Percentiles rank a stretch among this genome's conserved stretches.
Evolutionary conservation across 1,284 basidiomycete species (phyloP).

Genomic region (Ganoderma sp.): DNA sequence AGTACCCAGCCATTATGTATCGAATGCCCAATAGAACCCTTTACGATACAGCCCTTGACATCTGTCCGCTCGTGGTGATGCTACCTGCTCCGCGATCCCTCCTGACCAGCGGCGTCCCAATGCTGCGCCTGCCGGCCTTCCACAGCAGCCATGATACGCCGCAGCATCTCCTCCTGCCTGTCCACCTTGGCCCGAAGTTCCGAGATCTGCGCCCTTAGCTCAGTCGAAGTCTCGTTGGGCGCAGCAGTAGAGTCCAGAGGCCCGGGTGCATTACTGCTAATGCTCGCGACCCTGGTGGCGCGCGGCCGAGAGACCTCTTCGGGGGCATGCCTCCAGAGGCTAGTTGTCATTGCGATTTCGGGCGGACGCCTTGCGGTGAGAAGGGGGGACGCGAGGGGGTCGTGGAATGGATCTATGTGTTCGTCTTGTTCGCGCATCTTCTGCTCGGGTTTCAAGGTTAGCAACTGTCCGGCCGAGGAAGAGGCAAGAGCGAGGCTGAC

Average conservation of each 20-base stretch:
- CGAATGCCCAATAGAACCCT: neutral
- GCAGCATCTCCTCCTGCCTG: slow-evolving; percentile 58
- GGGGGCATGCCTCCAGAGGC: slow-evolving; percentile 33
- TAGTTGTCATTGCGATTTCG: slow-evolving; percentile 24
- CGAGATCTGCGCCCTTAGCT: slow-evolving; percentile 63
- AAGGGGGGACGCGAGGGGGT: slow-evolving; percentile 33
- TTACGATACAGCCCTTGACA: neutral
- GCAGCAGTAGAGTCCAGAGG: neutral
- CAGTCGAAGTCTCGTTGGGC: slow-evolving; percentile 37
- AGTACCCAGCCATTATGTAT: neutral
- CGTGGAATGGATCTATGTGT: slow-evolving; percentile 27
- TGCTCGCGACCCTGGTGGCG: slow-evolving; percentile 27
- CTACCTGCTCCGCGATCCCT: slow-evolving; percentile 26
- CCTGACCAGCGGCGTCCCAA: slow-evolving; percentile 9
- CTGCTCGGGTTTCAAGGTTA: slow-evolving; percentile 16
- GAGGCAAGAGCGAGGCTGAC: slow-evolving; percentile 37
- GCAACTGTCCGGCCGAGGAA: slow-evolving; percentile 13
- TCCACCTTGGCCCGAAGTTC: slow-evolving; percentile 60
- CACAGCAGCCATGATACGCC: slow-evolving; percentile 48
- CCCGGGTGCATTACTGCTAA: slow-evolving; percentile 1
- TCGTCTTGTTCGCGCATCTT: slow-evolving; percentile 24
- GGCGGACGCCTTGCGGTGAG: slow-evolving; percentile 28
- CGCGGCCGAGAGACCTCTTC: slow-evolving; percentile 33
- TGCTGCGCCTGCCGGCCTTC: slow-evolving; percentile 35
- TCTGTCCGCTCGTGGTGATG: slow-evolving; percentile 8